Evolutionary conservation across 768 basidiomycete species (phyloP).

Genomic region (Tephrocybe sp.): DNA sequence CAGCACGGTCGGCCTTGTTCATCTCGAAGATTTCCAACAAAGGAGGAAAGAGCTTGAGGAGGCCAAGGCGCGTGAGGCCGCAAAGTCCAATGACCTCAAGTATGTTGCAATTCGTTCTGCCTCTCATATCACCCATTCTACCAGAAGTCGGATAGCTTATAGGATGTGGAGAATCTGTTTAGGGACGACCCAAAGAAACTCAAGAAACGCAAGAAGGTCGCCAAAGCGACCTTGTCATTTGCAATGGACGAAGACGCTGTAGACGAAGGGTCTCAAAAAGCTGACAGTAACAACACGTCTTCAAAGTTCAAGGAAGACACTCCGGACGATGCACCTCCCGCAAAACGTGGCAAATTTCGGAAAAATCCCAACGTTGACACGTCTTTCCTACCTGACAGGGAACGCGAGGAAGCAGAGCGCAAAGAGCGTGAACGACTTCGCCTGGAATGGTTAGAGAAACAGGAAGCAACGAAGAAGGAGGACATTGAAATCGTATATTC

Average conservation of each 20-base stretch:
- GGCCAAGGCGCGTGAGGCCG: slow-evolving; percentile 86
- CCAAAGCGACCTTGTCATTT: slow-evolving; percentile 89
- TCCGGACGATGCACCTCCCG: slow-evolving; percentile 42
- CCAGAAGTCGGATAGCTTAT: slow-evolving; percentile 55
- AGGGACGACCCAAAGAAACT: slow-evolving; percentile 81
- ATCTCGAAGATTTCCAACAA: slow-evolving; percentile 90
- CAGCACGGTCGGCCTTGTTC: slow-evolving; percentile 88
- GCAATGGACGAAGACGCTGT: slow-evolving; percentile 81
- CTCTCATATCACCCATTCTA: slow-evolving; percentile 12
- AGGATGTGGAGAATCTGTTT: slow-evolving; percentile 79
- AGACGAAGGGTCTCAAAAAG: slow-evolving; percentile 34
- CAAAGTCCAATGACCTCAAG: slow-evolving; percentile 81
- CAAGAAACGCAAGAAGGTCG: slow-evolving; percentile 91
- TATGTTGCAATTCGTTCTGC: slow-evolving; percentile 47
- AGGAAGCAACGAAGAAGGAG: slow-evolving; percentile 58
- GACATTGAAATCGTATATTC: slow-evolving; percentile 94
- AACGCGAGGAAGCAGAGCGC: slow-evolving; percentile 91
- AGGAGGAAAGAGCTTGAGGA: slow-evolving; percentile 87
- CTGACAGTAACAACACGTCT: slow-evolving; percentile 27
- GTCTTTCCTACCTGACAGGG: slow-evolving; percentile 97
- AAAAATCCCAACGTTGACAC: slow-evolving; percentile 98
- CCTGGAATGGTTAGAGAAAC: slow-evolving; percentile 82
- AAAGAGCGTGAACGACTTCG: slow-evolving; percentile 85
- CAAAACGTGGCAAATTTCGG: slow-evolving; percentile 76
- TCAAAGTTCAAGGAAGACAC: slow-evolving; percentile 38